A percentile compares a stretch with the other conserved stretches of the same genome.
These are phyloP conservation scores for Exserohilum rostratum DNA, from an alignment of 2,329 filamentous ascomycete species.

Conservation along the genomic window DNA sequence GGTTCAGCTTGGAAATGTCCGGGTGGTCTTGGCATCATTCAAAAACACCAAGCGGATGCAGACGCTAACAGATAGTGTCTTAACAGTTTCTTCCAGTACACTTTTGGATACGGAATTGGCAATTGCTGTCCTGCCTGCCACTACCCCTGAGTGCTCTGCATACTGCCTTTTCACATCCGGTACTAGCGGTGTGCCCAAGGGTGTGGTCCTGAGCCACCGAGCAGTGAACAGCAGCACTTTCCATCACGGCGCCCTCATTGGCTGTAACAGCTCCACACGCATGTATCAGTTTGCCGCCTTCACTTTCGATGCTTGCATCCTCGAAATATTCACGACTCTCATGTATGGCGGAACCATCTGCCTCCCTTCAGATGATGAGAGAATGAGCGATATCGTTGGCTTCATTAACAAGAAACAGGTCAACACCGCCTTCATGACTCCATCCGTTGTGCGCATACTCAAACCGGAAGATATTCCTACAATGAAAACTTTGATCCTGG, in stretches of 20 bases:
- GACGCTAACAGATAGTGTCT: too few species aligned
- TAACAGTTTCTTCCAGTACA: too few species aligned
- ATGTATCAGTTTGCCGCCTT: slow-evolving; percentile 61
- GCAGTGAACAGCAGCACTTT: background rate
- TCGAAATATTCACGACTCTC: slow-evolving; percentile 62
- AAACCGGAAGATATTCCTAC: slow-evolving; percentile 10
- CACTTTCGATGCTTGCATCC: slow-evolving; percentile 62
- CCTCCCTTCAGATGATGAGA: slow-evolving; percentile 59
- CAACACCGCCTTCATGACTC: slow-evolving; percentile 16
- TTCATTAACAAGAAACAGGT: slow-evolving; percentile 49
- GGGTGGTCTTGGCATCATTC: too few species aligned
- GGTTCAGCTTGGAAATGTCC: background rate
- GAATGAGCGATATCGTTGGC: slow-evolving; percentile 57
- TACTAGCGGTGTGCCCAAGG: slow-evolving; percentile 77
- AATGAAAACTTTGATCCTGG: slow-evolving; percentile 3
- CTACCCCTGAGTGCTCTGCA: background rate
- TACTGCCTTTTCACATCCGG: slow-evolving; percentile 76
- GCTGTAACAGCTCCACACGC: background rate
- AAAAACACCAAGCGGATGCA: too few species aligned
- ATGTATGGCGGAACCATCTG: slow-evolving; percentile 46
- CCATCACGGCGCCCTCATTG: background rate
- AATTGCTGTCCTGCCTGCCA: too few species aligned
- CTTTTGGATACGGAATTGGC: too few species aligned
- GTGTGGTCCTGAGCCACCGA: slow-evolving; percentile 55
- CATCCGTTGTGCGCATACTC: slow-evolving; percentile 16